phyloP scores from a whole-genome alignment of 345 rosid genomes.

The Trapa bicornis region DNA sequence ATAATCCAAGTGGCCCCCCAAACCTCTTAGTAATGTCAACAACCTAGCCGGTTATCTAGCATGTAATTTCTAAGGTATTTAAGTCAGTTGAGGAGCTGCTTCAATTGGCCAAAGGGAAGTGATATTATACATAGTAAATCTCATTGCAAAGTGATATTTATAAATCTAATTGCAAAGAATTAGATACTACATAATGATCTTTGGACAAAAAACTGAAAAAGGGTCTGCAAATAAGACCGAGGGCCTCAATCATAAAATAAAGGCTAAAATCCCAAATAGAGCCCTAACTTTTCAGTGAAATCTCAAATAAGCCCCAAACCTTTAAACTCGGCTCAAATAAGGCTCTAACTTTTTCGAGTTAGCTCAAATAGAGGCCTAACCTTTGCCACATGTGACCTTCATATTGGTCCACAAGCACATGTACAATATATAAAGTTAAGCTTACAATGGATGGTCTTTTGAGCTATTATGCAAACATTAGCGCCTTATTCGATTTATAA shows the following conservation, averaged over 20 bases:
- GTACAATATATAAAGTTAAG: too few species aligned
- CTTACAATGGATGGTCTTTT: too few species aligned
- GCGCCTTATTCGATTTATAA: too few species aligned
- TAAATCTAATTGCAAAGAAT: neutral
- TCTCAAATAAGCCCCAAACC: too few species aligned
- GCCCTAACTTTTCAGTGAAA: too few species aligned
- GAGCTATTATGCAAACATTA: too few species aligned
- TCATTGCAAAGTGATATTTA: neutral
- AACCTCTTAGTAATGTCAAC: neutral
- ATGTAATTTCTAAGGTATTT: neutral
- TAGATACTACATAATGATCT: neutral
- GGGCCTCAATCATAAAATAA: neutral
- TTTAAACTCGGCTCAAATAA: too few species aligned
- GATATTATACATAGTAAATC: neutral
- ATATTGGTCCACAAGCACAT: too few species aligned
- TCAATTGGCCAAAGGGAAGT: neutral
- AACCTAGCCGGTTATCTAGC: neutral
- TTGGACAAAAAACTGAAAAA: neutral
- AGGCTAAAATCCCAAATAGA: too few species aligned
- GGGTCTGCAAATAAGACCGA: neutral
- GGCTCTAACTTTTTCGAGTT: too few species aligned
- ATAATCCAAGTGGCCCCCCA: neutral
- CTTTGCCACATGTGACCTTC: too few species aligned
- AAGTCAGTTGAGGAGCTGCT: neutral
- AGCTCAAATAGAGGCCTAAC: too few species aligned